Evolutionary conservation across 148 eudicot species (phyloP).

Genomic region (Fagopyrum homotropicum): DNA sequence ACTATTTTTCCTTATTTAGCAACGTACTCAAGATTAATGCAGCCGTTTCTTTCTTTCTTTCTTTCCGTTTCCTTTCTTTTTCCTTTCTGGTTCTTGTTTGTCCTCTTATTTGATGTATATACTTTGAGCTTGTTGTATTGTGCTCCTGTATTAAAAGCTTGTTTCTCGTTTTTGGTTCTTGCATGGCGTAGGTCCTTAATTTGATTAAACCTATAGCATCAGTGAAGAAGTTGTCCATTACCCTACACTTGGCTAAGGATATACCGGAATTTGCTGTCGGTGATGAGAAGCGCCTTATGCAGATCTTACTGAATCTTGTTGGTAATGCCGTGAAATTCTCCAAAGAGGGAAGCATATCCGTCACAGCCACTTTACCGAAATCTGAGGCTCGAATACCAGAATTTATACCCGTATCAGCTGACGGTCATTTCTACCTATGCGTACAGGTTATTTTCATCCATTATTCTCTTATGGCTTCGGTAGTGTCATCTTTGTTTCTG

Average conservation of each 20-base stretch:
- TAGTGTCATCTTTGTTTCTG: no score
- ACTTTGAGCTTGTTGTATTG: no score
- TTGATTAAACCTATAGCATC: conserved; percentile 77
- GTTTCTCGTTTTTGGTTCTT: no score
- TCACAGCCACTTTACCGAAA: conserved; percentile 48
- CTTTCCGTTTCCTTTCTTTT: no score
- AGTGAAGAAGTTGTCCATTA: conserved; percentile 51
- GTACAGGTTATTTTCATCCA: conserved; percentile 49
- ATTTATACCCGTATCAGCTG: conserved; percentile 51
- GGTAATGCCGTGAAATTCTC: conserved; percentile 90
- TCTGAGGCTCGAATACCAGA: conserved; percentile 54
- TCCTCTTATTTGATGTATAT: no score
- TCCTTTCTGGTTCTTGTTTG: no score
- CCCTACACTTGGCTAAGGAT: conserved; percentile 52
- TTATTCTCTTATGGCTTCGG: not conserved
- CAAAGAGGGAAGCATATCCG: conserved; percentile 66
- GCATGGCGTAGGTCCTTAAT: conserved; percentile 43
- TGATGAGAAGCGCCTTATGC: conserved; percentile 83
- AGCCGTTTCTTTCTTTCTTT: no score
- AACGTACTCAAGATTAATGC: not conserved
- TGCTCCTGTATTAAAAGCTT: no score
- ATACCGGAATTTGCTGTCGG: conserved; percentile 71
- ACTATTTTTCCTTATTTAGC: not conserved
- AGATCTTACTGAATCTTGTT: conserved; percentile 65
- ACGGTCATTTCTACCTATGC: conserved; percentile 55